These are phyloP conservation scores for Clohesyomyces aquaticus DNA, from an alignment of 495 filamentous ascomycete genomes.

Conservation along the genomic window DNA sequence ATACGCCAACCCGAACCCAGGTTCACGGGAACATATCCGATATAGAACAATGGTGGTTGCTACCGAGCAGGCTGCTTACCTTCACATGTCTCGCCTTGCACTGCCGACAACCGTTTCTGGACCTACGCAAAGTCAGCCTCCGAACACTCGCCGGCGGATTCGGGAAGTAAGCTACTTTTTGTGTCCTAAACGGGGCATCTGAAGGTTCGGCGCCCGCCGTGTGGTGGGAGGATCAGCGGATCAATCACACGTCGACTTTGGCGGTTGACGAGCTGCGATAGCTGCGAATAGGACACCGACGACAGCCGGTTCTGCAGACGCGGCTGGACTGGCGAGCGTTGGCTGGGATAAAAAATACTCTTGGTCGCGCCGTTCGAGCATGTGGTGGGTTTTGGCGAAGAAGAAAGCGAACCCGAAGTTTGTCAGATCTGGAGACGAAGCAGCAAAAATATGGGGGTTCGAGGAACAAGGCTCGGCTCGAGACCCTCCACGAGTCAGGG, in stretches of 20 bases:
- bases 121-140: no score
- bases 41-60: neutral
- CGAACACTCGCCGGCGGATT: no score
- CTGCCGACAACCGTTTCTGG: conserved; percentile 33
- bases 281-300: no score
- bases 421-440: no score
- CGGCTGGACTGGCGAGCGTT: neutral
- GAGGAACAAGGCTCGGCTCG: neutral
- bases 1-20: neutral
- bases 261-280: no score
- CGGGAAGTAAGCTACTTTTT: no score
- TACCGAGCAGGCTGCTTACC: conserved; percentile 10
- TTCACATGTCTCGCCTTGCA: conserved; percentile 40
- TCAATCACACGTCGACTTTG: conserved; percentile 1
- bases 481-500: no score
- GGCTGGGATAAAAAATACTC: neutral
- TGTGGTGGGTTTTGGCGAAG: conserved; percentile 58
- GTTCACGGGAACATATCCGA: neutral
- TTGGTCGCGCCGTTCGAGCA: conserved; percentile 45
- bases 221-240: conserved; percentile 4
- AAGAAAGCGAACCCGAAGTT: conserved; percentile 32
- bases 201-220: no score
- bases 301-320: neutral
- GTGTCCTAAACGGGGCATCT: conserved; percentile 37
- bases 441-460: neutral